Conservation (phyloP, 768 basidiomycete genomes). For the Sistotremastrum suecicum region DNA sequence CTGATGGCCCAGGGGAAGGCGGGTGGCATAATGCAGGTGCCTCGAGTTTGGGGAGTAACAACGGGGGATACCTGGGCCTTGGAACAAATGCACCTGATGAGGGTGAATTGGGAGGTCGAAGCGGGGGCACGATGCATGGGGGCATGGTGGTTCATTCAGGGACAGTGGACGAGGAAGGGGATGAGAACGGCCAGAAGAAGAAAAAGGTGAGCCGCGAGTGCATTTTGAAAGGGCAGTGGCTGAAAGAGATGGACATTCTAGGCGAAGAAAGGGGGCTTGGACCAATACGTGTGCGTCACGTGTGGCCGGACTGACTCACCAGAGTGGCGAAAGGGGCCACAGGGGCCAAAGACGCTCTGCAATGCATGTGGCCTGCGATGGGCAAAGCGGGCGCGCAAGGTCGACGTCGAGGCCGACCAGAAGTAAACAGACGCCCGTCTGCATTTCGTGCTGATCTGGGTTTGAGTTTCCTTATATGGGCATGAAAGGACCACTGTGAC, state of each 20-base stretch:
- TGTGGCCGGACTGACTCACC: conserved; percentile 95
- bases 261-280: conserved; percentile 14
- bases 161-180: conserved; percentile 26
- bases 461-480: too few species aligned
- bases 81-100: background rate
- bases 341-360: conserved; percentile 94
- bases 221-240: background rate
- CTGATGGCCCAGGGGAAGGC: background rate
- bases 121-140: too few species aligned
- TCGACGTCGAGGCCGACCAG: conserved; percentile 19
- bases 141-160: background rate
- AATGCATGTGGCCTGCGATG: conserved; percentile 92
- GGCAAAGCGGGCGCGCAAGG: conserved; percentile 60
- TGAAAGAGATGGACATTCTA: background rate
- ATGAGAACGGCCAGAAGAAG: conserved; percentile 40
- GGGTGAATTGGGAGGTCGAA: too few species aligned
- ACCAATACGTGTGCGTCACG: conserved; percentile 78
- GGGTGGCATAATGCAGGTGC: conserved; percentile 7
- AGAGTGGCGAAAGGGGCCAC: conserved; percentile 96
- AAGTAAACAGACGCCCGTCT: background rate
- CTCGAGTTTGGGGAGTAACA: conserved; percentile 7
- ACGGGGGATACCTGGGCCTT: conserved; percentile 4
- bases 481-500: too few species aligned
- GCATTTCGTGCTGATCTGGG: background rate
- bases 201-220: conserved; percentile 36